Evolutionary conservation across 163 green algal genomes (phyloP).

Genomic region (Picocystis sp.): DNA sequence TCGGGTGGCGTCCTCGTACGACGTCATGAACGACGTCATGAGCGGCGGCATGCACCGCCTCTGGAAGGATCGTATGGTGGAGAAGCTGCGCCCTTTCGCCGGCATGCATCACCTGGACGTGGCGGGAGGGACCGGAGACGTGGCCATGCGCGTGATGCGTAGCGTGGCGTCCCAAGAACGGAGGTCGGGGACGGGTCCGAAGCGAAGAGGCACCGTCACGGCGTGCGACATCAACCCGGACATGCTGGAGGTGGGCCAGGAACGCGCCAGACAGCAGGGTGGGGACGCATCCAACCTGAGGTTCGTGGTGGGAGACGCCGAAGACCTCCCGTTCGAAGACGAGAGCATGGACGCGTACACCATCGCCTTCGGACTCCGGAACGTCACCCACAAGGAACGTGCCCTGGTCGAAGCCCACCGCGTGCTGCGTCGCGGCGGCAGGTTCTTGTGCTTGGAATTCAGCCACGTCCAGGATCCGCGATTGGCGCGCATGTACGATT

Average conservation of each 20-base stretch:
- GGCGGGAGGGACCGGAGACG: conserved; percentile 90
- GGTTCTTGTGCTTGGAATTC: conserved; percentile 90
- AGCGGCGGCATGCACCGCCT: conserved; percentile 75
- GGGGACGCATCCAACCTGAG: conserved; percentile 24
- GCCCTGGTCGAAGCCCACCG: conserved; percentile 63
- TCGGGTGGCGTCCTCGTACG: conserved; percentile 77
- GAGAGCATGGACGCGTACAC: conserved; percentile 77
- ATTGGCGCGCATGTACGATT: conserved; percentile 56
- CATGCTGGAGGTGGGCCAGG: conserved; percentile 77
- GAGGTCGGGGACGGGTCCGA: background rate
- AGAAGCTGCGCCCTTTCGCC: conserved; percentile 52
- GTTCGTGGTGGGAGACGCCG: conserved; percentile 74
- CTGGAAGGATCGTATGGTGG: conserved; percentile 83
- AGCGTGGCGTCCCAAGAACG: conserved; percentile 28
- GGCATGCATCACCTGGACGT: conserved; percentile 88
- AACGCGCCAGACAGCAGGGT: conserved; percentile 22
- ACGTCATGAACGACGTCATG: conserved; percentile 99
- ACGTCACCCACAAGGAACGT: conserved; percentile 65
- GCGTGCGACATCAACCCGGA: conserved; percentile 91
- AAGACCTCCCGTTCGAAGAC: conserved; percentile 63
- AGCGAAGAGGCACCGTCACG: conserved; percentile 34
- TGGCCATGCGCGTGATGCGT: conserved; percentile 72
- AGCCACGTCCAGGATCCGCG: conserved; percentile 35
- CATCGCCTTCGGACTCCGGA: conserved; percentile 94
- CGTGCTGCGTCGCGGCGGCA: conserved; percentile 33